Base-by-base conservation (phyloP, 495 filamentous ascomycete species). In the Trichoderma erinaceum region DNA sequence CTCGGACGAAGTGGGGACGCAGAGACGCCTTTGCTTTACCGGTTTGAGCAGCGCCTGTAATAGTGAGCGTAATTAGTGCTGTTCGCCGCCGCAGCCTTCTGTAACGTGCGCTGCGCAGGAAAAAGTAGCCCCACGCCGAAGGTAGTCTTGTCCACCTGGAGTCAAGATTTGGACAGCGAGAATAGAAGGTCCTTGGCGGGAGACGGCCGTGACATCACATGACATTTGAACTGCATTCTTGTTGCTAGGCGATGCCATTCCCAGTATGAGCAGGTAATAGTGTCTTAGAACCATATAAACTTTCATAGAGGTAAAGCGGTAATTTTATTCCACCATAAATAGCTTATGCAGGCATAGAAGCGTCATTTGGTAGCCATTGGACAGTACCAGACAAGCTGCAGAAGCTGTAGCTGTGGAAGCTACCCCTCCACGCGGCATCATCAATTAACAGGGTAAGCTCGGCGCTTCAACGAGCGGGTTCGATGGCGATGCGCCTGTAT, bases 141-240 rank as follows among this genome's bases (percentile, higher is more conserved):
- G 56, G 56, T n/a, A 23, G 2, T 61, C 16, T 32, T 10, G 52
- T 12, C 10, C n/a, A 25, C 11, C 56, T 61, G 56, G 56, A 61
- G 56, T 61, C 56, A 61, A 15, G 56, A 61, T 61, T 61, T 61
- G 56, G 27, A 61, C 56, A 61, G 56, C 56, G 56, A 61, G 13
- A 29, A 25, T 3, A 23, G 21, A 25, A 21, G 50, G 23, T 21
- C n/a, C 23, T 58, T 58, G 50, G 50, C 44, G 7, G 44, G 44
- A 48, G 35, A 38, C 44, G n/a, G 50, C 21, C 56, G 56, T 61
- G 56, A 61, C 56, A 61, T 61, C 56, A 61, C 56, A 61, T 61
- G 56, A 61, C 56, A 38, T 38, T 4, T 7, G 35, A 6, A 10
- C 35, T 38, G 35, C 35, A 38, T 38, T 38, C 32, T 38, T 38